Conservation (phyloP, 2,329 filamentous ascomycete genomes). For the Elsinoe perseae region DNA sequence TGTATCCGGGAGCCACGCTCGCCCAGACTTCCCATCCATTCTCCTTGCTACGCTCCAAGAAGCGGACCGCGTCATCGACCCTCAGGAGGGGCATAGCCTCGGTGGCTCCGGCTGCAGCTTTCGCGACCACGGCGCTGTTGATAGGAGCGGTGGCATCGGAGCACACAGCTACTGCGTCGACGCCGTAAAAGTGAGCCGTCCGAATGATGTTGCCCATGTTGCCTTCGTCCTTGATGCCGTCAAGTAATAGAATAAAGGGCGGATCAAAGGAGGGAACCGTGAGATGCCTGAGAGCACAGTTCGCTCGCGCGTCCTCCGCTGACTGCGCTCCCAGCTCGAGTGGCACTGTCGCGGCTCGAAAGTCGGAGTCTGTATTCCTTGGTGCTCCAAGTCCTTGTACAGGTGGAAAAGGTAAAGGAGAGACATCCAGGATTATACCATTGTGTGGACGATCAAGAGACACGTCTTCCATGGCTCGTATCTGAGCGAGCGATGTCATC, state of each 20-base stretch:
- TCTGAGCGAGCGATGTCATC: slow-evolving; percentile 28
- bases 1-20: slow-evolving; percentile 47
- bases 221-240: slow-evolving; percentile 69
- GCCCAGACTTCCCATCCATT: slow-evolving; percentile 81
- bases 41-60: slow-evolving; percentile 59
- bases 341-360: slow-evolving; percentile 42
- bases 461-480: slow-evolving; percentile 63
- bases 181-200: slow-evolving; percentile 82
- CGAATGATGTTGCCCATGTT: slow-evolving; percentile 87
- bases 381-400: slow-evolving; percentile 25
- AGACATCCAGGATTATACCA: slow-evolving; percentile 78
- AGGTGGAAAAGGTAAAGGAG: slow-evolving; percentile 60
- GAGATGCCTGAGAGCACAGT: slow-evolving; percentile 50
- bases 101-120: slow-evolving; percentile 79
- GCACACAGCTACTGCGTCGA: slow-evolving; percentile 73
- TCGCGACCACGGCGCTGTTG: slow-evolving; percentile 69
- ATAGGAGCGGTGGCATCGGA: slow-evolving; percentile 63
- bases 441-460: slow-evolving; percentile 79
- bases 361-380: not conserved
- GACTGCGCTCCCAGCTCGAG: slow-evolving; percentile 53
- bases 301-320: slow-evolving; percentile 64
- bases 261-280: slow-evolving; percentile 42
- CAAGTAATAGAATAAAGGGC: slow-evolving; percentile 65
- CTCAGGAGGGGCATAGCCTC: slow-evolving; percentile 71
- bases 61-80: slow-evolving; percentile 54